phyloP scores from a whole-genome alignment of 441 rosid genomes.

The Omphalea diandra region DNA sequence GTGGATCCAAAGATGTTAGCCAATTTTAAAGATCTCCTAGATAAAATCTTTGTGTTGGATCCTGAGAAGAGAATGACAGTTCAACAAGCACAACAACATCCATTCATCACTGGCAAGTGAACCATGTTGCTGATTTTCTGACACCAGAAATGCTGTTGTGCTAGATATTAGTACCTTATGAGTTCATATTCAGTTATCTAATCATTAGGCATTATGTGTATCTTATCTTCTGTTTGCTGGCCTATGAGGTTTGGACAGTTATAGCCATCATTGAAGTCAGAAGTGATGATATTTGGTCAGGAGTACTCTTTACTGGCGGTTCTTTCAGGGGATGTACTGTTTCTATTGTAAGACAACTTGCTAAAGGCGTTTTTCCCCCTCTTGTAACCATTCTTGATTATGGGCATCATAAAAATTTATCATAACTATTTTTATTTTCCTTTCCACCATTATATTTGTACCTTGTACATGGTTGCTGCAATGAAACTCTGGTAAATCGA shows the following conservation, averaged over 20 bases:
- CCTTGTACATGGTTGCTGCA: slow-evolving; percentile 25
- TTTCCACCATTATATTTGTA: slow-evolving; percentile 23
- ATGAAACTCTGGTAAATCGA: slow-evolving; percentile 29
- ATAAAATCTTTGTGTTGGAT: slow-evolving; percentile 90
- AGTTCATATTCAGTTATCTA: slow-evolving; percentile 64
- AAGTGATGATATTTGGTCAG: slow-evolving; percentile 59
- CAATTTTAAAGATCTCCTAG: slow-evolving; percentile 89
- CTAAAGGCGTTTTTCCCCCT: slow-evolving; percentile 64
- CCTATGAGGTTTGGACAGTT: slow-evolving; percentile 54
- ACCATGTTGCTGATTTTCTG: slow-evolving; percentile 70
- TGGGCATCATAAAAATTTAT: slow-evolving; percentile 50
- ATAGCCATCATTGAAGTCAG: slow-evolving; percentile 52
- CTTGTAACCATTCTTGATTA: slow-evolving; percentile 54
- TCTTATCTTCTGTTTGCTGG: slow-evolving; percentile 63
- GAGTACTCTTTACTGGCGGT: slow-evolving; percentile 64
- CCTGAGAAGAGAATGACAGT: slow-evolving; percentile 97
- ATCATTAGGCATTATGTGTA: slow-evolving; percentile 63
- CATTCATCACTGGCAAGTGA: slow-evolving; percentile 99
- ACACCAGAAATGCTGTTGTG: slow-evolving; percentile 75
- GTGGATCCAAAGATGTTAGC: slow-evolving; percentile 96
- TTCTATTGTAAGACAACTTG: slow-evolving; percentile 95
- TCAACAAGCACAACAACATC: slow-evolving; percentile 85
- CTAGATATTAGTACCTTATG: slow-evolving; percentile 62
- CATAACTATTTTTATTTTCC: slow-evolving; percentile 22
- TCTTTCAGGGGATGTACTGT: slow-evolving; percentile 83